Evolutionary conservation across 1,284 basidiomycete genomes (phyloP).

Genomic region (Ganoderma lucidum): DNA sequence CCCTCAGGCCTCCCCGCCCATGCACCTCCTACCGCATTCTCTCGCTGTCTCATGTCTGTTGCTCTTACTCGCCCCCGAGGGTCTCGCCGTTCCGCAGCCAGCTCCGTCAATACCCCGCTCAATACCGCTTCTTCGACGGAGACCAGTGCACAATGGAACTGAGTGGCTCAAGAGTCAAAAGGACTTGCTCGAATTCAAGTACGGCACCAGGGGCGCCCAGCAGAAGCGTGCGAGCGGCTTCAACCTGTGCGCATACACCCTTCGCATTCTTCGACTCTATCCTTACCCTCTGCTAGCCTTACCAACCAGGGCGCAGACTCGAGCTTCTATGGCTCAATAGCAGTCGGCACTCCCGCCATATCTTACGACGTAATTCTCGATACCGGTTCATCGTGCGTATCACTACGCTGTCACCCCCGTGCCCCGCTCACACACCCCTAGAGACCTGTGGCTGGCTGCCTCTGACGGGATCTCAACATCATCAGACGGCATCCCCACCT

Average conservation of each 20-base stretch:
- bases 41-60: conserved; percentile 35
- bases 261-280: background rate
- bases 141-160: conserved; percentile 22
- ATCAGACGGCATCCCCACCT: conserved; percentile 33
- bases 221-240: conserved; percentile 39
- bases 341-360: conserved; percentile 49
- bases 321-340: conserved; percentile 50
- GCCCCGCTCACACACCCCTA: conserved; percentile 9
- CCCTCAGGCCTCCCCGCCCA: conserved; percentile 27
- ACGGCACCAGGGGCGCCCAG: conserved; percentile 31
- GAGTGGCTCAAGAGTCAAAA: conserved; percentile 37
- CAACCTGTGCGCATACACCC: conserved; percentile 37
- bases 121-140: conserved; percentile 35
- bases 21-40: conserved; percentile 35
- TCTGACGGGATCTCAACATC: conserved; percentile 27
- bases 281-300: conserved; percentile 29
- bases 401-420: background rate
- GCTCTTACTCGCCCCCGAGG: conserved; percentile 30
- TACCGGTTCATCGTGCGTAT: conserved; percentile 62
- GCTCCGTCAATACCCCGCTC: conserved; percentile 25
- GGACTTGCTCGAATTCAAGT: conserved; percentile 38
- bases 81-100: conserved; percentile 36
- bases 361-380: conserved; percentile 55
- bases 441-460: conserved; percentile 43
- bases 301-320: conserved; percentile 42